Evolutionary conservation across 805 yeast species (phyloP).

Genomic region (Yamadazyma laniorum): DNA sequence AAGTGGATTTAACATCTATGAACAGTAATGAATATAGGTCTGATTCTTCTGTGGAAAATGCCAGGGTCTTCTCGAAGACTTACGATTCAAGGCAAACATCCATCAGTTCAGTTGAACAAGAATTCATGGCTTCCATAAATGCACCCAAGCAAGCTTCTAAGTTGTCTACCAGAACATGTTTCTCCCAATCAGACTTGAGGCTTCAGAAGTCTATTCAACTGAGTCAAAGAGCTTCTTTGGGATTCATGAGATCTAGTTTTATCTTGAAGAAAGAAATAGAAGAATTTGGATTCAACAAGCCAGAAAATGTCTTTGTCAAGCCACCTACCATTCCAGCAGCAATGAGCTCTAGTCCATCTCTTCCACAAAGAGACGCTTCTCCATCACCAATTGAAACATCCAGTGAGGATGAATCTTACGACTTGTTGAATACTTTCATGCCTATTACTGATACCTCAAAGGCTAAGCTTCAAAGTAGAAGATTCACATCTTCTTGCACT

Average conservation of each 20-base stretch:
- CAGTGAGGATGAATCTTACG: constrained; percentile 16
- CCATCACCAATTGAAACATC: constrained; percentile 2
- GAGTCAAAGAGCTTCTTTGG: constrained; percentile 36
- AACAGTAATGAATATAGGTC: constrained; percentile 12
- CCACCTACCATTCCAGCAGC: constrained; percentile 18
- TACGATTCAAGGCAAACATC: constrained; percentile 15
- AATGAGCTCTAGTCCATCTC: constrained; percentile 3
- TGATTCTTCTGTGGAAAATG: constrained; percentile 5
- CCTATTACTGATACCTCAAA: constrained; percentile 12
- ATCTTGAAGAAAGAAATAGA: constrained; percentile 42
- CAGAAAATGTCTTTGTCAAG: constrained; percentile 29
- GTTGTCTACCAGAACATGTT: not conserved
- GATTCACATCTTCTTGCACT: constrained; percentile 13
- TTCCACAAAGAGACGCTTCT: constrained; percentile 1
- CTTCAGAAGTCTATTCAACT: constrained; percentile 16
- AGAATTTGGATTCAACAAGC: constrained; percentile 27
- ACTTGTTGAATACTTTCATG: constrained; percentile 14
- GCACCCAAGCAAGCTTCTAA: not conserved
- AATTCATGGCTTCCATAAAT: constrained; percentile 10
- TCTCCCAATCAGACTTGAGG: constrained; percentile 6
- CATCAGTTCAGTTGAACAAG: constrained; percentile 15
- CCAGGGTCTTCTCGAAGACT: constrained; percentile 14
- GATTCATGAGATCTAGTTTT: constrained; percentile 44
- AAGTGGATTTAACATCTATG: constrained; percentile 12
- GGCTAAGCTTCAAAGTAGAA: constrained; percentile 5